These are phyloP conservation scores for Geotrichum histeridarum DNA, from an alignment of 1,139 yeast species.

Conservation along the genomic window DNA sequence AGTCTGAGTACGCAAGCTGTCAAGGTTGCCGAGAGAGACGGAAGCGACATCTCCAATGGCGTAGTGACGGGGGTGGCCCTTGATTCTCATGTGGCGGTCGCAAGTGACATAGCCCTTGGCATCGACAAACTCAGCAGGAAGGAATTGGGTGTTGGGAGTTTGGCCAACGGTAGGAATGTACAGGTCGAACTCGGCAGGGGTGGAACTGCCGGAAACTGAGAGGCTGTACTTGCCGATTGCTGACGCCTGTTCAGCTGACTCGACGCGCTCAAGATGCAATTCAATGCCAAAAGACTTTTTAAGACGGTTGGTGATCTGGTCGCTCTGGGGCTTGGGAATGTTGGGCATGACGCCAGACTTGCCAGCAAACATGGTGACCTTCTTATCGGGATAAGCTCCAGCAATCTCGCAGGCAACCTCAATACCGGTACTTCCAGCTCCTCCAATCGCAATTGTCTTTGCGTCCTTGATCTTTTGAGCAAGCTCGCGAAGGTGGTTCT, in stretches of 20 bases:
- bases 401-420: slow-evolving; percentile 72
- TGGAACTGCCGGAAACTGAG: not conserved
- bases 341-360: slow-evolving; percentile 23
- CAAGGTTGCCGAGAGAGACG: slow-evolving; percentile 4
- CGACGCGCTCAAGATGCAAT: slow-evolving; percentile 22
- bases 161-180: slow-evolving; percentile 26
- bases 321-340: slow-evolving; percentile 19
- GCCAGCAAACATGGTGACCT: slow-evolving; percentile 29
- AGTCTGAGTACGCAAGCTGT: not conserved
- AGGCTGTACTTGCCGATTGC: not conserved
- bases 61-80: slow-evolving; percentile 24
- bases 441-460: slow-evolving; percentile 71
- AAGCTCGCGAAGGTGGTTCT: slow-evolving; percentile 41
- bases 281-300: slow-evolving; percentile 25
- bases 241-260: slow-evolving; percentile 9
- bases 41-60: slow-evolving; percentile 30
- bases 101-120: slow-evolving; percentile 22
- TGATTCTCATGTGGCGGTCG: slow-evolving; percentile 26
- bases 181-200: slow-evolving; percentile 21
- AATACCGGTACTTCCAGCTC: slow-evolving; percentile 93
- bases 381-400: slow-evolving; percentile 23
- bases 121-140: slow-evolving; percentile 23
- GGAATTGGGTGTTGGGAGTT: slow-evolving; percentile 27
- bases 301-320: slow-evolving; percentile 19
- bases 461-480: slow-evolving; percentile 72